Percentiles rank a stretch among this genome's conserved stretches.
Conservation (phyloP, 345 rosid genomes). For the Gossypium rotundifolium region DNA sequence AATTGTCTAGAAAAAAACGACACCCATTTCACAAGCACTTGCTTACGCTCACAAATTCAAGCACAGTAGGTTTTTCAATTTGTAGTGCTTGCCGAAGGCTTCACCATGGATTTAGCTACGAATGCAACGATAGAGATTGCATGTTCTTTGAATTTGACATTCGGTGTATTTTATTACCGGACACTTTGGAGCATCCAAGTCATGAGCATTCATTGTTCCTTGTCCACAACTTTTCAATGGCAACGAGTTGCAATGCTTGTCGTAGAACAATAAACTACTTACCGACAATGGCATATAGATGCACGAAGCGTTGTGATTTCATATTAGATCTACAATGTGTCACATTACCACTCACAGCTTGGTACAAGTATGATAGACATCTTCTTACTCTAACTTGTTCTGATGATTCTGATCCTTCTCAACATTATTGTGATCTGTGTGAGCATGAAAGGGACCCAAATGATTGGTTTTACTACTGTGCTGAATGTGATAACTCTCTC, state of each 20-base stretch:
- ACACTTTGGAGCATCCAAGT: not conserved
- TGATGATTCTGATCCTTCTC: not conserved
- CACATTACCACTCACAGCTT: not conserved
- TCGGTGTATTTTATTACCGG: not conserved
- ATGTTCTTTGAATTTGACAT: not conserved
- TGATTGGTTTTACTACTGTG: not conserved
- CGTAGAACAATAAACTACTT: not conserved
- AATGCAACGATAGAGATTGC: not conserved
- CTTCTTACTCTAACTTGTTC: not conserved
- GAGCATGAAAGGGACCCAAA: not conserved
- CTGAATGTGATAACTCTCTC: not conserved
- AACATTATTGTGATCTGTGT: not conserved
- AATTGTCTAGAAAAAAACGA: conserved; percentile 10
- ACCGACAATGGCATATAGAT: not conserved
- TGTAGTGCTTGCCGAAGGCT: not conserved
- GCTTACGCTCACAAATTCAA: not conserved
- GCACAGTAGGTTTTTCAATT: fast-evolving
- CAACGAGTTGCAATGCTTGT: not conserved
- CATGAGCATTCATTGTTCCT: not conserved
- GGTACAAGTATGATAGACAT: not conserved
- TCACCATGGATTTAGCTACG: not conserved
- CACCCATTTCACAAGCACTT: conserved; percentile 10
- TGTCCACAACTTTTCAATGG: not conserved
- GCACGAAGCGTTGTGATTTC: not conserved
- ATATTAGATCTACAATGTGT: not conserved